Evolutionary conservation across 2,329 filamentous ascomycete genomes (phyloP), one percentile per base, ranked within the genome.

Genomic region (Penicillium sp.): DNA sequence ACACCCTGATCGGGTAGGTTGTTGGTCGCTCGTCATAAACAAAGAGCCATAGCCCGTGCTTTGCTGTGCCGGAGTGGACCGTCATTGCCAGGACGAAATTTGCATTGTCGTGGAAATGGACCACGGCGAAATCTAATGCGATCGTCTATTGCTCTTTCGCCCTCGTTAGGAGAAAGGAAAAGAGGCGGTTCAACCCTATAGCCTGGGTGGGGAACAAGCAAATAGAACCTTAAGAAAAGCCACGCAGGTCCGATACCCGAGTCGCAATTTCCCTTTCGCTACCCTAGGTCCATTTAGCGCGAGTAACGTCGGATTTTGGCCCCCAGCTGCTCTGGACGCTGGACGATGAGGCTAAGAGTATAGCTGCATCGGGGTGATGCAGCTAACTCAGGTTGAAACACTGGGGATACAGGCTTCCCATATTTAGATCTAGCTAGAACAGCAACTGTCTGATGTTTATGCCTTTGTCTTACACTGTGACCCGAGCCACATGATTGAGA

Each of bases 401-500:
- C 38, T 21, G 18, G 16, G n/a, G n/a, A 41, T 21, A 13, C 18
- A 41, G 18, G 13, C 6, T 10, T 23, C 18, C 18, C 38, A 24
- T 23, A 18, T 13, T 23, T 41, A 7, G 13, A 41, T 41, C 38
- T 41, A 36, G 21, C 8, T 42, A 42, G 41, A 42, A 28, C 1
- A 12, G 34, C 36, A 47, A 31, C 10, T 38, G 26, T 28, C 23
- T 43, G 24, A 23, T 15, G 38, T 34, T 24, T 23, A 31, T 26
- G 9, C 15, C 24, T 15, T 15, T 15, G 24, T 31, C 18, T 33
- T 34, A 50, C 44, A 57, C 26, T 6, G 52, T 49, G 2, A 43
- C 13, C 42, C 56, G 51, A 42, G 43, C 39, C 13, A 64, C 53
- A 50, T 63, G 61, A 52, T 60, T 63, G 41, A 60, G 52, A 15